A percentile compares a stretch with the other conserved stretches of the same genome.
Conservation (phyloP, 73 alveolate species). For the Vitrella brassicaformis region DNA sequence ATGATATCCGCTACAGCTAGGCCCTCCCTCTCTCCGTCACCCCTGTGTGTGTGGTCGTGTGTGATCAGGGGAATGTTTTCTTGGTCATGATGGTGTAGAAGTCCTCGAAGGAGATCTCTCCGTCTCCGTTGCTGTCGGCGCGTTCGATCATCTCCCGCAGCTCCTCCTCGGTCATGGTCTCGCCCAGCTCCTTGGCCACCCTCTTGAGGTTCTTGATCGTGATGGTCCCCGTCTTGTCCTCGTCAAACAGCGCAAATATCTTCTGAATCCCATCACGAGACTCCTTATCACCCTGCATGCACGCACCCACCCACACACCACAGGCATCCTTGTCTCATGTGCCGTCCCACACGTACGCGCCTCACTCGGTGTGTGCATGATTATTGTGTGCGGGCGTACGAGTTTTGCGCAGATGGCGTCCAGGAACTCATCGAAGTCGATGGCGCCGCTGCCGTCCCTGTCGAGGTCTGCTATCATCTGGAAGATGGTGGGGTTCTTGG, state of each 20-base stretch:
- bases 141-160: slow-evolving; percentile 74
- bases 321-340: background rate
- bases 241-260: slow-evolving; percentile 76
- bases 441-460: slow-evolving; percentile 47
- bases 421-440: slow-evolving; percentile 88
- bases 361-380: too few relatives aligned
- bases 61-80: slow-evolving; percentile 38
- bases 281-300: slow-evolving; percentile 57
- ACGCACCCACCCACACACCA: background rate
- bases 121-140: slow-evolving; percentile 81
- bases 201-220: slow-evolving; percentile 66
- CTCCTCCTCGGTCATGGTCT: slow-evolving; percentile 73
- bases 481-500: slow-evolving; percentile 91
- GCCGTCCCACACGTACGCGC: too few relatives aligned
- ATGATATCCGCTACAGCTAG: too few relatives aligned
- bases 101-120: slow-evolving; percentile 78
- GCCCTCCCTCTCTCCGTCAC: too few relatives aligned
- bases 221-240: slow-evolving; percentile 67
- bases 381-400: too few relatives aligned
- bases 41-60: too few relatives aligned
- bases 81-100: slow-evolving; percentile 80
- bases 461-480: slow-evolving; percentile 91
- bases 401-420: slow-evolving; percentile 86
- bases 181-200: slow-evolving; percentile 79
- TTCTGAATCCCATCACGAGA: slow-evolving; percentile 70